These are phyloP conservation scores for Scutellospora calospora DNA, from an alignment of 371 early-diverging fungal genomes.

Conservation along the genomic window DNA sequence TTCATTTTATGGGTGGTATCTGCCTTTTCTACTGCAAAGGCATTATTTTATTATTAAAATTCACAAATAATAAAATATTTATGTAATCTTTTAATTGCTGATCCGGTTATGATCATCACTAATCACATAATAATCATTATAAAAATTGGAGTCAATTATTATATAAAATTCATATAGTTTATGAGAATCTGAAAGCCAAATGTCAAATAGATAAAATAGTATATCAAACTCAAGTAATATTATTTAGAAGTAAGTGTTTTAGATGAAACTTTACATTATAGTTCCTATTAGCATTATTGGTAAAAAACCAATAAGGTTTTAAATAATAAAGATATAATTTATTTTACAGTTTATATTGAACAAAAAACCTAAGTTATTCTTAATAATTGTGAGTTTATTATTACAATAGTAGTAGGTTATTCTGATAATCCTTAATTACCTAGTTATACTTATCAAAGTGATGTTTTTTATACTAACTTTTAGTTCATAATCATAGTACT, in stretches of 20 bases:
- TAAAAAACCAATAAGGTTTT: background rate
- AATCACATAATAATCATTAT: background rate
- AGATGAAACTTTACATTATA: background rate
- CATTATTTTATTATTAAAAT: no score
- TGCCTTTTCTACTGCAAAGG: no score
- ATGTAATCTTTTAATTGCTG: no score
- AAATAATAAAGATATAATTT: background rate
- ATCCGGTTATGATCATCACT: constrained; percentile 10
- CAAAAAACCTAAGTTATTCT: background rate
- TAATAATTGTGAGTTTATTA: background rate
- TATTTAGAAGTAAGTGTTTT: background rate
- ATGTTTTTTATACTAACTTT: background rate
- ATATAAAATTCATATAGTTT: background rate
- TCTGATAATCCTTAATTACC: background rate
- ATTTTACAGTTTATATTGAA: background rate
- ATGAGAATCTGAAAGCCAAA: background rate
- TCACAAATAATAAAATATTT: no score
- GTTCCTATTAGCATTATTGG: background rate
- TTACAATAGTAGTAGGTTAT: background rate
- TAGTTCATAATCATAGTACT: background rate
- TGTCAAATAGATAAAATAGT: background rate
- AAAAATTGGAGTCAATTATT: background rate
- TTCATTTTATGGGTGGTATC: no score
- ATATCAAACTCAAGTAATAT: background rate
- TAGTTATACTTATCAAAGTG: background rate